Evolutionary conservation across 805 yeast genomes (phyloP).

Genomic region (Candida odintsovae): DNA sequence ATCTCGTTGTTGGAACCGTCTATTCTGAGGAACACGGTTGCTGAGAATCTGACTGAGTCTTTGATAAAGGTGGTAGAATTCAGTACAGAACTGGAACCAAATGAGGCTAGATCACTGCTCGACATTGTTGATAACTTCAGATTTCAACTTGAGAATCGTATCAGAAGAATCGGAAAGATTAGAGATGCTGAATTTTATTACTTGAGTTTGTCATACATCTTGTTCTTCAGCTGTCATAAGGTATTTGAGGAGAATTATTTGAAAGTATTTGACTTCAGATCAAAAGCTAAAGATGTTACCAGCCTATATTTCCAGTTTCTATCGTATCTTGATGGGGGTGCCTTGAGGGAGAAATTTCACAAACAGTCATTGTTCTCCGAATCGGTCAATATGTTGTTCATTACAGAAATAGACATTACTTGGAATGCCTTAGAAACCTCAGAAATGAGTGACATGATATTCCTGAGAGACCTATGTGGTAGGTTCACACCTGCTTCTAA

Average conservation of each 20-base stretch:
- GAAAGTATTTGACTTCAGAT: slow-evolving; percentile 11
- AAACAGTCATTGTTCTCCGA: slow-evolving; percentile 12
- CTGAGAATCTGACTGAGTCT: slow-evolving; percentile 4
- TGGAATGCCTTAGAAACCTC: slow-evolving; percentile 11
- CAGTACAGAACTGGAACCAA: slow-evolving; percentile 7
- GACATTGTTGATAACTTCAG: slow-evolving; percentile 16
- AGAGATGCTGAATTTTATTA: slow-evolving; percentile 17
- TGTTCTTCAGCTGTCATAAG: slow-evolving; percentile 13
- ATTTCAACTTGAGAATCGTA: slow-evolving; percentile 13
- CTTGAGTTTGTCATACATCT: slow-evolving; percentile 13
- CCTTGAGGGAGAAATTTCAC: slow-evolving; percentile 8
- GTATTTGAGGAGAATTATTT: slow-evolving; percentile 11
- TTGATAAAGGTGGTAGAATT: slow-evolving; percentile 11
- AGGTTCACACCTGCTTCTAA: slow-evolving; percentile 1
- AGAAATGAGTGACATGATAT: slow-evolving; percentile 9
- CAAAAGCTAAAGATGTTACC: slow-evolving; percentile 8
- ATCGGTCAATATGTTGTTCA: slow-evolving; percentile 14
- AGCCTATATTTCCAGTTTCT: slow-evolving; percentile 13
- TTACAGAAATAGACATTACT: slow-evolving; percentile 4
- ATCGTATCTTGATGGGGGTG: slow-evolving; percentile 6
- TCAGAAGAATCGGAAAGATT: slow-evolving; percentile 15
- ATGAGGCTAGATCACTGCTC: slow-evolving; percentile 12
- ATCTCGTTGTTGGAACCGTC: slow-evolving; percentile 4
- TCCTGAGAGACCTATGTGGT: slow-evolving; percentile 10
- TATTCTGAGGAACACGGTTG: neutral